phyloP scores from a whole-genome alignment of 257 asterid genomes.

The Cruciata laevipes region DNA sequence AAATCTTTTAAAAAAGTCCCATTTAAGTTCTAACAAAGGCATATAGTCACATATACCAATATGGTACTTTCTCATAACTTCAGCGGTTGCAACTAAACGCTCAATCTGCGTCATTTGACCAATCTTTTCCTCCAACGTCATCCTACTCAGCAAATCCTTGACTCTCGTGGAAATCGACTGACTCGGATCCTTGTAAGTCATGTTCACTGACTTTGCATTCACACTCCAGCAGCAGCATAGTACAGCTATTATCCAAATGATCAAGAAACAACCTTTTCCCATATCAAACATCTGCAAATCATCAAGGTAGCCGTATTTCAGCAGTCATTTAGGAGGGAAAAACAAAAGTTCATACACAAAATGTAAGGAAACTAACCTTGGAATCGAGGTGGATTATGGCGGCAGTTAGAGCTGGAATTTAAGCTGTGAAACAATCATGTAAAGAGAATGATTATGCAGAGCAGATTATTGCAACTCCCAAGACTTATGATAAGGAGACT shows the following conservation, averaged over 20 bases:
- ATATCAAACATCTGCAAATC: constrained; percentile 5
- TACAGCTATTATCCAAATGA: constrained; percentile 2
- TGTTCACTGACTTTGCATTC: constrained; percentile 9
- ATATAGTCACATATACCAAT: constrained; percentile 39
- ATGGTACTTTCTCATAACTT: constrained; percentile 42
- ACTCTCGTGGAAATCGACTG: constrained; percentile 32
- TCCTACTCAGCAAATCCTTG: constrained; percentile 36
- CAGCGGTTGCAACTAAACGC: constrained; percentile 35
- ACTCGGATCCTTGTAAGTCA: constrained; percentile 48
- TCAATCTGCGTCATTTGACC: constrained; percentile 71
- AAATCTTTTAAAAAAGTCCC: background rate
- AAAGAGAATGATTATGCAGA: background rate
- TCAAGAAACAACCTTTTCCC: background rate
- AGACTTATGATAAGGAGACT: background rate
- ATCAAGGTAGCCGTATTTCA: background rate
- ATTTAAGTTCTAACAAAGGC: background rate
- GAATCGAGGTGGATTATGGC: background rate
- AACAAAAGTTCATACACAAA: background rate
- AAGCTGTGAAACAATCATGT: background rate
- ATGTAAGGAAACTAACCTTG: background rate
- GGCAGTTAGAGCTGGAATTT: background rate
- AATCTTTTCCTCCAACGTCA: constrained; percentile 55
- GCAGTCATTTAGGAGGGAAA: background rate
- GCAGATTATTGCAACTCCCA: background rate
- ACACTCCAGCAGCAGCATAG: constrained; percentile 8